Percentiles rank a stretch among this genome's conserved stretches.
These are phyloP conservation scores for Artomyces pyxidatus DNA, from an alignment of 768 basidiomycete genomes.

Conservation along the genomic window DNA sequence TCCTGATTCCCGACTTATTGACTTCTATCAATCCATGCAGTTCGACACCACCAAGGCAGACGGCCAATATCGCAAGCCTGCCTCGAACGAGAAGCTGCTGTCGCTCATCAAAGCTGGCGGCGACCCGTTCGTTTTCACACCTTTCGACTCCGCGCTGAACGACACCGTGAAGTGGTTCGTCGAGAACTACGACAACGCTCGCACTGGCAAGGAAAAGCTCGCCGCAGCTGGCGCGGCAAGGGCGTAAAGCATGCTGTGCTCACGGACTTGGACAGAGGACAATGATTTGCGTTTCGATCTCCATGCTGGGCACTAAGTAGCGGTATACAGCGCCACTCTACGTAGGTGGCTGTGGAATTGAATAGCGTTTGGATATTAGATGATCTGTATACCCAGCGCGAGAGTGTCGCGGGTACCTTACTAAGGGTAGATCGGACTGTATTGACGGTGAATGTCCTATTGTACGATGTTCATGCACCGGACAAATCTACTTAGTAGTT, in stretches of 20 bases:
- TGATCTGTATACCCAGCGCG: too few relatives aligned
- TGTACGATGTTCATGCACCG: too few relatives aligned
- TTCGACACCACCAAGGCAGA: slow-evolving; percentile 83
- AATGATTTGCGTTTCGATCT: too few relatives aligned
- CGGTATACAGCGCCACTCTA: too few relatives aligned
- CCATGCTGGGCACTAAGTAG: too few relatives aligned
- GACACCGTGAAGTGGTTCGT: slow-evolving; percentile 84
- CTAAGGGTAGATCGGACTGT: too few relatives aligned
- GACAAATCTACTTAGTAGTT: too few relatives aligned
- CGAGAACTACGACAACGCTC: slow-evolving; percentile 66
- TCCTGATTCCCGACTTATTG: background rate
- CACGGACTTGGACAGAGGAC: background rate
- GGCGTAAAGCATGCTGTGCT: background rate
- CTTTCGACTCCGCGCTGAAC: slow-evolving; percentile 76
- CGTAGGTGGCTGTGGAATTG: too few relatives aligned
- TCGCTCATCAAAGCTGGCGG: slow-evolving; percentile 48
- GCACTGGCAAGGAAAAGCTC: slow-evolving; percentile 38
- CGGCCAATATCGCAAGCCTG: slow-evolving; percentile 94
- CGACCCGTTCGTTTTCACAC: slow-evolving; percentile 71
- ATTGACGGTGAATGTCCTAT: too few relatives aligned
- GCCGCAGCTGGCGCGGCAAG: slow-evolving; percentile 33
- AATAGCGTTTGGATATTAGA: too few relatives aligned
- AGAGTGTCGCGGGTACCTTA: too few relatives aligned
- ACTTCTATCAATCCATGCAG: slow-evolving; percentile 27
- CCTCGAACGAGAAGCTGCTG: slow-evolving; percentile 83